These are phyloP conservation scores for Cucurbitaria berberidis DNA, from an alignment of 2,329 filamentous ascomycete species.

Conservation along the genomic window DNA sequence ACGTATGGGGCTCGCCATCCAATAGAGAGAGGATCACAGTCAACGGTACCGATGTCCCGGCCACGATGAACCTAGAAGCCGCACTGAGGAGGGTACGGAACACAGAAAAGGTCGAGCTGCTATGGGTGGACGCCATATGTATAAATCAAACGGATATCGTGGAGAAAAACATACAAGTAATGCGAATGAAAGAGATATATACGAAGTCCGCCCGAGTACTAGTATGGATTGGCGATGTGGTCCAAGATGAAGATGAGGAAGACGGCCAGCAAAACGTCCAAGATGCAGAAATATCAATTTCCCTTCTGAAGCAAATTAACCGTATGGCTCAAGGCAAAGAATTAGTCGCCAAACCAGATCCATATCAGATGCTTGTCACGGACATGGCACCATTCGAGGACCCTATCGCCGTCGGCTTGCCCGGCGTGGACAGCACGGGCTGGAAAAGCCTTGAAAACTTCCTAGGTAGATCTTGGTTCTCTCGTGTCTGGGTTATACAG, in stretches of 20 bases:
- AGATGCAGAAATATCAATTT: background rate
- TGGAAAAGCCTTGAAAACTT: background rate
- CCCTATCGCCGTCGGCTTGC: background rate
- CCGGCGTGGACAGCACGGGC: background rate
- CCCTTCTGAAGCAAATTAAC: background rate
- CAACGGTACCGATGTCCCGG: background rate
- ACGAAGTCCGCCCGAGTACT: slow-evolving; percentile 6
- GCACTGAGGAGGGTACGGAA: slow-evolving; percentile 1
- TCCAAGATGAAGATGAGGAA: background rate
- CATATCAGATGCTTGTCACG: background rate
- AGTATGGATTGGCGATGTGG: slow-evolving; percentile 7
- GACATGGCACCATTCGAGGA: background rate
- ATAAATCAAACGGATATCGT: slow-evolving; percentile 15
- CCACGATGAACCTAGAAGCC: slow-evolving; percentile 2
- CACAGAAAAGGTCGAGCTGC: background rate
- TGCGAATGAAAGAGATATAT: slow-evolving; percentile 20
- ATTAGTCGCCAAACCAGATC: background rate
- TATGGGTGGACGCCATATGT: slow-evolving; percentile 16
- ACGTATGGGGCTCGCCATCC: slow-evolving; percentile 7
- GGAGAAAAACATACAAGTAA: slow-evolving; percentile 18
- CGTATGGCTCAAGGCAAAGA: background rate
- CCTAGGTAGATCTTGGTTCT: slow-evolving; percentile 5
- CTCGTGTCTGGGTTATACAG: slow-evolving; percentile 6
- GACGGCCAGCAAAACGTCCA: background rate
- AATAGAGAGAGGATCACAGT: background rate